Evolutionary conservation across 2,329 filamentous ascomycete genomes (phyloP), one percentile per base, ranked within the genome.

Genomic region (Paradendryphiella salina): DNA sequence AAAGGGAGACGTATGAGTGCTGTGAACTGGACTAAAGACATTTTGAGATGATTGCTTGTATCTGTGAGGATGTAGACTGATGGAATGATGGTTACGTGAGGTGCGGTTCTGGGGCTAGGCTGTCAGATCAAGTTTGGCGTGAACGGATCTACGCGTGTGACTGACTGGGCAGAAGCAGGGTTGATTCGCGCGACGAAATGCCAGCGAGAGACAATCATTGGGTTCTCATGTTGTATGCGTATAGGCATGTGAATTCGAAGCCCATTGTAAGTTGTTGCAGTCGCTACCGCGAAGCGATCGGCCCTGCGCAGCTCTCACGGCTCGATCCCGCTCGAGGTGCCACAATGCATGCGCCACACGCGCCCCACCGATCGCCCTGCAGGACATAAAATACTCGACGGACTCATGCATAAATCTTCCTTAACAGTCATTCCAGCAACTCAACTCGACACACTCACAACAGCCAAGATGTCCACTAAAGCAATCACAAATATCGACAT

Each of bases 1-100:
- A 96, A 95, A 18, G 94, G 94, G n/a, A 97, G 82, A 56, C 92
- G 83, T 57, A 99, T 84, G 66, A 96, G 89, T 52, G 96, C 86
- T 11, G 89, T 96, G 71, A 75, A 82, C 46, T 78, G 77, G 14
- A 63, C 54, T 2, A 56, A 51, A 34, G 65, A 54, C 69, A 72
- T 72, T 1, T 17, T 33, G 42, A 37, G 15, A 53, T 46, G 36
- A 35, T 39, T 14, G 18, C 20, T 21, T n/a, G n/a, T 17, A 26
- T 20, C 14, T 18, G 15, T 33, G 21, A 20, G 23, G 41, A 28
- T n/a, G 47, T 50, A 38, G 40, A 31, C 28, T 15, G 47, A 46
- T 50, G 42, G 32, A 51, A 15, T 7, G 37, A 34, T 40, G 33
- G 37, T 38, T 18, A 26, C 37, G 39, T 36, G 38, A 52, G 45